These are phyloP conservation scores for Hysterangium stoloniferum DNA, from an alignment of 768 basidiomycete species.

Conservation along the genomic window DNA sequence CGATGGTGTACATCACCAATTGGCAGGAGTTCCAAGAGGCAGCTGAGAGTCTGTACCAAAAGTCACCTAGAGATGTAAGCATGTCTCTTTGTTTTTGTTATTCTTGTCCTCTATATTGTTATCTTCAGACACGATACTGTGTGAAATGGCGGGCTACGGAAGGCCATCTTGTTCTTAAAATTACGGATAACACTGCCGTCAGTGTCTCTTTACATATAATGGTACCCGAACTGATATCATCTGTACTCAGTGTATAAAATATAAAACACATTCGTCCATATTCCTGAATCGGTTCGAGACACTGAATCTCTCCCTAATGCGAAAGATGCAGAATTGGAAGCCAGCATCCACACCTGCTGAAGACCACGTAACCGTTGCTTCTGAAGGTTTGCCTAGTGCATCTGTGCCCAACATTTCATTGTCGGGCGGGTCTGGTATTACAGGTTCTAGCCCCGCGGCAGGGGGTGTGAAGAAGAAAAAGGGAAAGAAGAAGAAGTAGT, in stretches of 20 bases:
- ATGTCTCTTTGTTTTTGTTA: neutral
- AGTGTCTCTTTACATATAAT: slow-evolving; percentile 24
- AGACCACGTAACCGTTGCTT: slow-evolving; percentile 16
- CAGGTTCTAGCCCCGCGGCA: slow-evolving; percentile 24
- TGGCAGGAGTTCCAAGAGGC: slow-evolving; percentile 91
- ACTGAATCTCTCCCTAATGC: slow-evolving; percentile 78
- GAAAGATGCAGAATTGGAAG: slow-evolving; percentile 72
- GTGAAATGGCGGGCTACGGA: slow-evolving; percentile 87
- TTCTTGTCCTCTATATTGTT: neutral
- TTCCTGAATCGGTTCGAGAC: slow-evolving; percentile 96
- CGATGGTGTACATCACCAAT: slow-evolving; percentile 82
- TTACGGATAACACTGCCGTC: slow-evolving; percentile 87
- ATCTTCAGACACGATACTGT: slow-evolving; percentile 71
- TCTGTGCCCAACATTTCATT: slow-evolving; percentile 24
- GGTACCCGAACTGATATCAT: neutral
- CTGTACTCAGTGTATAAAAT: slow-evolving; percentile 75
- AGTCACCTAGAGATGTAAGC: slow-evolving; percentile 69
- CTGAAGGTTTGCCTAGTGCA: slow-evolving; percentile 25
- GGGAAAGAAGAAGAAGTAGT: slow-evolving; percentile 67
- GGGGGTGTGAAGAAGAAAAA: slow-evolving; percentile 81
- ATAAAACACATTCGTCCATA: slow-evolving; percentile 90
- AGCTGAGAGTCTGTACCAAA: slow-evolving; percentile 76
- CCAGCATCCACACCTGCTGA: slow-evolving; percentile 25
- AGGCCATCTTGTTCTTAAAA: slow-evolving; percentile 85
- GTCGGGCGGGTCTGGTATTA: neutral